Evolutionary conservation across 2,329 filamentous ascomycete species (phyloP), one percentile per base, ranked within the genome.

Genomic region (Sporothrix inflata): DNA sequence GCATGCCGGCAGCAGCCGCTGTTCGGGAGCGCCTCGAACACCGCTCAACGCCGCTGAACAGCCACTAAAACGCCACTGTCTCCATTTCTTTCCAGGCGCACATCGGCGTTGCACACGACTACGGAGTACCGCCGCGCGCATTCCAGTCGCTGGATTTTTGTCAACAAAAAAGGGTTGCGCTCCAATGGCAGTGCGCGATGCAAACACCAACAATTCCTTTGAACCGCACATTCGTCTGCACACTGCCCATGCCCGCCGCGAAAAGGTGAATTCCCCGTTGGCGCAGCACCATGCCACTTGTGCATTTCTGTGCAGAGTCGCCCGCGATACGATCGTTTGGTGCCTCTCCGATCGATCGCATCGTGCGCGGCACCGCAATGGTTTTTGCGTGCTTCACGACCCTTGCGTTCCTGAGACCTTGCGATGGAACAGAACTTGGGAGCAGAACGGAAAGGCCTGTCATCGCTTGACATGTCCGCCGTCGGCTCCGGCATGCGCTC

Each of bases 181-280:
- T 57, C 53, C 53, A 57, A 57, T 57, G 3, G 12, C 14, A 34
- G 27, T 30, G 11, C 21, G n/a, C n/a, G n/a, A n/a, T n/a, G n/a
- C n/a, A n/a, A n/a, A 55, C 24, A 11, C 30, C 30, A 6, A 6
- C 30, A 34, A 34, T 34, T 34, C 30, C 30, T 34, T 6, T 3
- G 30, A 34, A 34, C 6, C 30, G 30, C 30, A 34, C 6, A 34
- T 34, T n/a, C n/a, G n/a, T n/a, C n/a, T n/a, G 8, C 8, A 14
- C 40, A 42, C 47, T n/a, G 47, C 47, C 60, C 57, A 42, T 61
- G 19, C 53, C 53, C 30, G 27, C 53, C 57, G 60, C n/a, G 60
- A 45, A 45, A 16, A 40, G 6, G n/a, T 16, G 8, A 40, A 61
- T 40, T 24, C 57, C 11, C 19, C n/a, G 1, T 3, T 2, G 11